Evolutionary conservation across 164 flowering plant species (phyloP), one percentile per base, ranked within the genome.

Genomic region (Aristolochia contorta): DNA sequence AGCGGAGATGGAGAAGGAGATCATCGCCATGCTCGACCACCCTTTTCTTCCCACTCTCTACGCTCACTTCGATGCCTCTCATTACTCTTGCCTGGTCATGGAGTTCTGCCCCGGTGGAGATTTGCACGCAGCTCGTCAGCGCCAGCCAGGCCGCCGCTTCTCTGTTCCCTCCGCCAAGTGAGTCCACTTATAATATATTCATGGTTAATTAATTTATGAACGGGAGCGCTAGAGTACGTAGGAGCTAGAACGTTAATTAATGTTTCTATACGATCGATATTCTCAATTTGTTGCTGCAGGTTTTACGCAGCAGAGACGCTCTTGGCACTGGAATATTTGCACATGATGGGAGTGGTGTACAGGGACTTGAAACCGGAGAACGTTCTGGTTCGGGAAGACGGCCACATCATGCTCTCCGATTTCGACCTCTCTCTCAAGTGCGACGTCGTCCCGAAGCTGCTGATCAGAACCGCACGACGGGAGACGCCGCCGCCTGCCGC

Each of bases 21-120:
- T 91, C 46, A 47, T 91, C 63, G 69, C 74, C 19, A 78, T 82
- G 84, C 80, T 90, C 43, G 96, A 91, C 62, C 97, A 91, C 58
- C 97, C 97, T 0, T 91, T 91, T 64, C 61, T 87, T 54, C 97
- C 97, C 0, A 87, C 97, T 25, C 68, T 91, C 1, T 91, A 89
- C 27, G 82, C 94, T 1, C 79, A 81, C 48, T 89, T 89, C 63
- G 85, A 84, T 6, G 89, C 88, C 54, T 82, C 91, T 12, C 92
- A 82, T 46, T 89, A 85, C 73, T 89, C 97, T 30, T 89, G 91
- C 58, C 60, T 87, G 55, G 86, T 91, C 56, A 87, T 83, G 91
- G 97, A 91, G 85, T 91, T 75, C 53, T 91, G 97, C 56, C 89
- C 93, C n/a, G 91, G 93, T 12, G 97, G 97, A 0, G 97, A 90